Evolutionary conservation across 2,329 filamentous ascomycete species (phyloP).

Genomic region (Curvularia spicifera): DNA sequence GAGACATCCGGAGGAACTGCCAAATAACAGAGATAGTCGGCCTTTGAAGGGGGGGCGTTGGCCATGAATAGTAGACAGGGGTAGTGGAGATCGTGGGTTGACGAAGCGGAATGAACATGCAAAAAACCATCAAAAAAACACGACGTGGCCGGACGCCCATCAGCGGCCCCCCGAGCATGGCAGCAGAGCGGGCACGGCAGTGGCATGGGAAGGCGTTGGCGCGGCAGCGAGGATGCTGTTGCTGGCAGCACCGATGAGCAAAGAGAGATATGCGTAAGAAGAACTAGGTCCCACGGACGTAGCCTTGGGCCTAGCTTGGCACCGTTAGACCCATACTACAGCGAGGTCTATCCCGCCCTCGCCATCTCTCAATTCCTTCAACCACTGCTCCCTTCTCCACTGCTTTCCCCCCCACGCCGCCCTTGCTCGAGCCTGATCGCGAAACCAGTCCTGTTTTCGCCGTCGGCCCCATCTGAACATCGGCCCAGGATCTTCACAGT

Average conservation of each 20-base stretch:
- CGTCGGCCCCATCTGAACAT: constrained; percentile 29
- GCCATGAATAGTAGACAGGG: constrained; percentile 16
- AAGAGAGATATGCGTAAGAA: constrained; percentile 33
- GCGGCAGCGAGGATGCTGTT: constrained; percentile 16
- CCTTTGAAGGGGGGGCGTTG: constrained; percentile 11
- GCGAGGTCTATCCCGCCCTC: constrained; percentile 26
- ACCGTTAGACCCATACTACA: constrained; percentile 25
- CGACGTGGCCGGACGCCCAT: constrained; percentile 6
- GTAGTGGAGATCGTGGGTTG: constrained; percentile 17
- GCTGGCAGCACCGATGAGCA: constrained; percentile 26
- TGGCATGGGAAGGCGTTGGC: constrained; percentile 19
- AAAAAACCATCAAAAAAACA: constrained; percentile 15
- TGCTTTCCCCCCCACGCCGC: constrained; percentile 23
- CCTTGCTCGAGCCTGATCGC: constrained; percentile 19
- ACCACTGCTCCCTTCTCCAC: constrained; percentile 33
- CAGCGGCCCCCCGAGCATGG: constrained; percentile 8
- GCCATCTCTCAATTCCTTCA: constrained; percentile 35
- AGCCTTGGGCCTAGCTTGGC: constrained; percentile 30
- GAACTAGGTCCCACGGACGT: constrained; percentile 32
- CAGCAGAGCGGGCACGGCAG: constrained; percentile 10
- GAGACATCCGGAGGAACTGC: constrained; percentile 14
- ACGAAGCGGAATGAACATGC: constrained; percentile 20
- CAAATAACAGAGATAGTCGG: constrained; percentile 16
- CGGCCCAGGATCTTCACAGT: constrained; percentile 15
- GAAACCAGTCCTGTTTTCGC: constrained; percentile 17